Percentiles rank a stretch among this genome's conserved stretches.
These are phyloP conservation scores for Papiliotrema terrestris DNA, from an alignment of 1,284 basidiomycete genomes.

Conservation along the genomic window DNA sequence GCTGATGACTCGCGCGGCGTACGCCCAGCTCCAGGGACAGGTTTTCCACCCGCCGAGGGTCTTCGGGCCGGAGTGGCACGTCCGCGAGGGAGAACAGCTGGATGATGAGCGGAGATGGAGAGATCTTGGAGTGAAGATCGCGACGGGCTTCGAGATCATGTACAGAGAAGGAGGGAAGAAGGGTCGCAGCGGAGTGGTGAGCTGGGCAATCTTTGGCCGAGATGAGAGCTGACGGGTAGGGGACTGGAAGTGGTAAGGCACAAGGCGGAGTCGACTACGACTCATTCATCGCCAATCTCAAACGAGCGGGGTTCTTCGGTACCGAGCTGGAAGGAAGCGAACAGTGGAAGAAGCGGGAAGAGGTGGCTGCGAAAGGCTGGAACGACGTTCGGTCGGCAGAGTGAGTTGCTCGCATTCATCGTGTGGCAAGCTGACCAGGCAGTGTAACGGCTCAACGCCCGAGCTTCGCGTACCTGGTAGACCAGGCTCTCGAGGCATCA, in stretches of 20 bases:
- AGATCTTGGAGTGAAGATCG: conserved; percentile 86
- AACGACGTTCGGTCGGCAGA: conserved; percentile 61
- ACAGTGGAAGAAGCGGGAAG: conserved; percentile 68
- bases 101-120: conserved; percentile 63
- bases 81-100: conserved; percentile 22
- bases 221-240: too few species aligned
- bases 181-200: conserved; percentile 53
- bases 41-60: conserved; percentile 86
- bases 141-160: conserved; percentile 91
- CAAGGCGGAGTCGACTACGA: neutral
- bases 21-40: conserved; percentile 86
- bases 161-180: conserved; percentile 71
- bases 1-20: conserved; percentile 79
- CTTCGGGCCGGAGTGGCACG: conserved; percentile 61
- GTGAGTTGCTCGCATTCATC: conserved; percentile 52
- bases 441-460: conserved; percentile 51
- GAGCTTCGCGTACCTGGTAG: conserved; percentile 70
- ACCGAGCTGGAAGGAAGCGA: conserved; percentile 70
- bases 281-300: conserved; percentile 57
- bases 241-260: too few species aligned
- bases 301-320: conserved; percentile 67
- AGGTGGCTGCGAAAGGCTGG: conserved; percentile 65
- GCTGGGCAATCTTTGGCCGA: conserved; percentile 16
- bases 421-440: too few species aligned
- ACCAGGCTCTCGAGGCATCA: conserved; percentile 55